Percentiles rank a stretch among this genome's conserved stretches.
These are phyloP conservation scores for Jacaranda copaia DNA, from an alignment of 257 asterid genomes.

Conservation along the genomic window DNA sequence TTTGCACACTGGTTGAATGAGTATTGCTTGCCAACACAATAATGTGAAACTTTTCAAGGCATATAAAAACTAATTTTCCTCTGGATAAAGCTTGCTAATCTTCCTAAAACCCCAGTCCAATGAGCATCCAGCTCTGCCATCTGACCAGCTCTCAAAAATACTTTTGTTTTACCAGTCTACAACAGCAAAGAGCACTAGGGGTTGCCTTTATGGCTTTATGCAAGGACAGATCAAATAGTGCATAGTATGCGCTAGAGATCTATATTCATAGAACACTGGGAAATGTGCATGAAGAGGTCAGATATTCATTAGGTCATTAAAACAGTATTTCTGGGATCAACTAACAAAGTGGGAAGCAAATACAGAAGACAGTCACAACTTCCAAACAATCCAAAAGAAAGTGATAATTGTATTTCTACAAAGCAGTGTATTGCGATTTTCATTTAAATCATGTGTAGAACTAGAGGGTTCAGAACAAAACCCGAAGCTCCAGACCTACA, in stretches of 20 bases:
- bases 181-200: constrained; percentile 43
- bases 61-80: constrained; percentile 81
- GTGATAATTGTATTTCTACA: not conserved
- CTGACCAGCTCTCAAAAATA: constrained; percentile 97
- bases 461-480: no score
- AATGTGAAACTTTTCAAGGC: constrained; percentile 72
- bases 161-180: constrained; percentile 97
- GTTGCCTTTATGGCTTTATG: not conserved
- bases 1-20: constrained; percentile 86
- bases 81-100: constrained; percentile 96
- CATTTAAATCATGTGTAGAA: no score
- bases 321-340: no score
- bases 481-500: no score
- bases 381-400: not conserved
- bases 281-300: not conserved
- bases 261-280: constrained; percentile 5
- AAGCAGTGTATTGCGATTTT: no score
- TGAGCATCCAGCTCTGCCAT: constrained; percentile 98
- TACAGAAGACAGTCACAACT: no score
- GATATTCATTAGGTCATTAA: no score
- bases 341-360: no score
- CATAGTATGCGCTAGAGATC: not conserved
- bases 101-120: constrained; percentile 89
- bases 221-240: not conserved
- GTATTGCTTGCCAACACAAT: constrained; percentile 73